Base-by-base conservation (phyloP, 208 protist species). In the Leishmania mexicana region DNA sequence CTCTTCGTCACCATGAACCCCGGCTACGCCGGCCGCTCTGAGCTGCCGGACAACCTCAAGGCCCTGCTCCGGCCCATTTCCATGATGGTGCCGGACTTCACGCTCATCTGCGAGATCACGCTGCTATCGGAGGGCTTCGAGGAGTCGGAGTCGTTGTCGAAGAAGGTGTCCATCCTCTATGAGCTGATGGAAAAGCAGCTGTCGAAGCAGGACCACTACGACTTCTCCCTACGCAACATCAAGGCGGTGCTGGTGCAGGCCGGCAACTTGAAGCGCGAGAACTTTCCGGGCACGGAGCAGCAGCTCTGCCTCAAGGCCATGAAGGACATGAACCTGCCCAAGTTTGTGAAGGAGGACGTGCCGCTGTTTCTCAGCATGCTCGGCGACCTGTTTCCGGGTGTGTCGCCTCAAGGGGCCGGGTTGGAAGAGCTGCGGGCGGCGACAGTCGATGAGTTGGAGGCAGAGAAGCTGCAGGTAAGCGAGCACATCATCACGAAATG, bases 1-100 rank as follows among this genome's bases (percentile, higher is more conserved):
- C 96, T 99, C 54, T 99, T 99, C 87, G 98, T 99, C 17, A 99
- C 99, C 28, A 99, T 99, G 99, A 99, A 99, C 88, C 99, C 99
- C 65, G 98, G 98, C 74, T 99, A 99, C 92, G 98, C 98, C 24
- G 99, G 99, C 35, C 97, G 99, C 64, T 98, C 98, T 10, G 98
- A 99, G 89, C 92, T 99, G 54, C 99, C 99, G 10, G 99, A 99
- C 87, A 99, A 99, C 92, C 92, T 99, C 31, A 99, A 99, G 88
- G 96, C 97, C 15, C 88, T 99, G 57, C 94, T 99, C 73, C 94
- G 99, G n/a, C 99, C 99, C 57, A 98, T 99, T 47, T 98, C 99
- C 17, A 99, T 99, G 99, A 99, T 99, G 96, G 95, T 98, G 80
- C 99, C 99, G 11, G 98, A 99, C 90, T 99, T 98, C 73, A 86